A percentile compares a stretch with the other conserved stretches of the same genome.
These are phyloP conservation scores for Phytophthora syringae DNA, from an alignment of 352 stramenopile genomes.

Conservation along the genomic window DNA sequence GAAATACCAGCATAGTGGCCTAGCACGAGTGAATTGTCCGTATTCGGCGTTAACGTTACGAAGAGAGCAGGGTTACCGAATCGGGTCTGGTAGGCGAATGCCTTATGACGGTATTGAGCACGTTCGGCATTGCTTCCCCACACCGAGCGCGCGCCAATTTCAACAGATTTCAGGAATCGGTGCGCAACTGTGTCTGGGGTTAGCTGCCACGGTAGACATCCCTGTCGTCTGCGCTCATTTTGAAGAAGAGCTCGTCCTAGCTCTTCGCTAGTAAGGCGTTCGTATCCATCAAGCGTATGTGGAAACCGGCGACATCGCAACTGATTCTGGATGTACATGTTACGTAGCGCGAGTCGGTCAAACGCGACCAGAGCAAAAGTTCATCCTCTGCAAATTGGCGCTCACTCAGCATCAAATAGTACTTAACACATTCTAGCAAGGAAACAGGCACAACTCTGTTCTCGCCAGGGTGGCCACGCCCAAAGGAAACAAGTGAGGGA, in stretches of 20 bases:
- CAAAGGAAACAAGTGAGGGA: not conserved
- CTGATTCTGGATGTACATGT: slow-evolving; percentile 6
- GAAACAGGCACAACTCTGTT: not conserved
- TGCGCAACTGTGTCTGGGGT: not conserved
- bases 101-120: not conserved
- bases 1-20: not conserved
- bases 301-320: not conserved
- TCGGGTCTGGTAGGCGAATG: not conserved
- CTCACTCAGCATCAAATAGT: not conserved
- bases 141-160: not conserved
- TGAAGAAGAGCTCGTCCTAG: not conserved
- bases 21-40: not conserved
- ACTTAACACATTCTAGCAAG: not conserved
- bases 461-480: not conserved
- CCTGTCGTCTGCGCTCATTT: not conserved
- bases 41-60: slow-evolving; percentile 1
- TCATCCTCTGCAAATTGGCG: slow-evolving; percentile 21
- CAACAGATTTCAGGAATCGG: not conserved
- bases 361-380: slow-evolving; percentile 18
- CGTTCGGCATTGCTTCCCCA: slow-evolving; percentile 5
- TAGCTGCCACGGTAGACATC: not conserved
- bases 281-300: not conserved
- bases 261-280: slow-evolving; percentile 3
- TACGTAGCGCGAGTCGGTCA: slow-evolving; percentile 12
- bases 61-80: slow-evolving; percentile 4